These are phyloP conservation scores for Torulaspora microellipsoides DNA, from an alignment of 805 yeast species.

Conservation along the genomic window DNA sequence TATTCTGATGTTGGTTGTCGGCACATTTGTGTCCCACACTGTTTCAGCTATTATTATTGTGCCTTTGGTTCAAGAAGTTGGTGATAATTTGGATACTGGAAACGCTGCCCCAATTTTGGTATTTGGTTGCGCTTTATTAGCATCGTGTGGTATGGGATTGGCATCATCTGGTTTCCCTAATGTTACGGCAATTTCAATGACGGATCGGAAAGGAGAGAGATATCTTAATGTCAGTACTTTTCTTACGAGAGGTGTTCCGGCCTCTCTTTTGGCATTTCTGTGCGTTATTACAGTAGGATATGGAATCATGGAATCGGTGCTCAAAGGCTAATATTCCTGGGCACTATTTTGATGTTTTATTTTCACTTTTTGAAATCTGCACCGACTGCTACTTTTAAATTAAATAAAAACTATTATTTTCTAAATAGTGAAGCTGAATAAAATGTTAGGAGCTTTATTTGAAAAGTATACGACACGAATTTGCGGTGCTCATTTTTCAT, in stretches of 20 bases:
- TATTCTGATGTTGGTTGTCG: slow-evolving; percentile 71
- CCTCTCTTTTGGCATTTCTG: slow-evolving; percentile 68
- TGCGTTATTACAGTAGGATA: slow-evolving; percentile 78
- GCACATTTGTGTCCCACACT: slow-evolving; percentile 94
- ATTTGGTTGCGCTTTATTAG: slow-evolving; percentile 52
- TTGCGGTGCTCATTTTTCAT: neutral
- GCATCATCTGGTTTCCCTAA: slow-evolving; percentile 99
- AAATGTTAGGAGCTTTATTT: neutral
- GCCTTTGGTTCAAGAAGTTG: slow-evolving; percentile 86
- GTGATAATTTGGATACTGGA: slow-evolving; percentile 60
- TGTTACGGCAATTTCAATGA: slow-evolving; percentile 92
- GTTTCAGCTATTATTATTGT: slow-evolving; percentile 92
- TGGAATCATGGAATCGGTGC: slow-evolving; percentile 52
- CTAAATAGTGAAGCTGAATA: neutral
- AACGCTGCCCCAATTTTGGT: slow-evolving; percentile 55
- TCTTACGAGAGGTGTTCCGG: slow-evolving; percentile 86
- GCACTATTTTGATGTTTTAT: no score
- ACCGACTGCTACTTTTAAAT: no score
- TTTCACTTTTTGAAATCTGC: no score
- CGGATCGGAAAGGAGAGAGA: slow-evolving; percentile 86
- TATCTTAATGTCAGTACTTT: slow-evolving; percentile 78
- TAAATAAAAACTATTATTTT: neutral
- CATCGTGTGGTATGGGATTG: slow-evolving; percentile 94
- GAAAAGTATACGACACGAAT: neutral
- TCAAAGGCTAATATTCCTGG: slow-evolving; percentile 14